phyloP scores from a whole-genome alignment of 257 asterid species.

The Solanum neorickii region DNA sequence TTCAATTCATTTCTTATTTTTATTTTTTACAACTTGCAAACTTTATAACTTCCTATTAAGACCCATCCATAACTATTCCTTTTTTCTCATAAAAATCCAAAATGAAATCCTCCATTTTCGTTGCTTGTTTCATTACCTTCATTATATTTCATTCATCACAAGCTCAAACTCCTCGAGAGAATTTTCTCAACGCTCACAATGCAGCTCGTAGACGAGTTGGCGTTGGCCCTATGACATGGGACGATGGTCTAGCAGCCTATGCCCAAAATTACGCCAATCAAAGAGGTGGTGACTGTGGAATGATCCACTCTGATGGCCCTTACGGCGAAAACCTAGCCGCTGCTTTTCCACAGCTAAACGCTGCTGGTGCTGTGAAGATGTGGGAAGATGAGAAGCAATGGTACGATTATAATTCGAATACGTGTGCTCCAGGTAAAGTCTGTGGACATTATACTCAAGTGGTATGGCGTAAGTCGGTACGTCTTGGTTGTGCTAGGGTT shows the following conservation, averaged over 20 bases:
- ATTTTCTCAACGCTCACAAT: constrained; percentile 25
- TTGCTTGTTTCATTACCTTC: not conserved
- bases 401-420: constrained; percentile 4
- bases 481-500: constrained; percentile 34
- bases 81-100: not conserved
- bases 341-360: constrained; percentile 18
- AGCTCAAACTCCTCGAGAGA: constrained; percentile 16
- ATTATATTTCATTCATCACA: not conserved
- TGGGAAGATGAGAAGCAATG: constrained; percentile 30
- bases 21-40: not conserved
- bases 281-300: constrained; percentile 18
- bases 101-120: not conserved
- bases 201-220: constrained; percentile 22
- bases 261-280: constrained; percentile 22
- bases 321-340: constrained; percentile 52
- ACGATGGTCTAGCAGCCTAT: constrained; percentile 15
- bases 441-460: constrained; percentile 59
- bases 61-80: not conserved
- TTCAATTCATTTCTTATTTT: no score
- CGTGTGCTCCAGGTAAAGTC: constrained; percentile 21
- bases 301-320: constrained; percentile 22
- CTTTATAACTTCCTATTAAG: not conserved
- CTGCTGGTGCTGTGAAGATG: constrained; percentile 16
- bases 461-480: constrained; percentile 29
- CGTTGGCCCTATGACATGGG: constrained; percentile 29